Evolutionary conservation across 179 eudicot species (phyloP), one percentile per base, ranked within the genome.

Genomic region (Silene coronaria): DNA sequence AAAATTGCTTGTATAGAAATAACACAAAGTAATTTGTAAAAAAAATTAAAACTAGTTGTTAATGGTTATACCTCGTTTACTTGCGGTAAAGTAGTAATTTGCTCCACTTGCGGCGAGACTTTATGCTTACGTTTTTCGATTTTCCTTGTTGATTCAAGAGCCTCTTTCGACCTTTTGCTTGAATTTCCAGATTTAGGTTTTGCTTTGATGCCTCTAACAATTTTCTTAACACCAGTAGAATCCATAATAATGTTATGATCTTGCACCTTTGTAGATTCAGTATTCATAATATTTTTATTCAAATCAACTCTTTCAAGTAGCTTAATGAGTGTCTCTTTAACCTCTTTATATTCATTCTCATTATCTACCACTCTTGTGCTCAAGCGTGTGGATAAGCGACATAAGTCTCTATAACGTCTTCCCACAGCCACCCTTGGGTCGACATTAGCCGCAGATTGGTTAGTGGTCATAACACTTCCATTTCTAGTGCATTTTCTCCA

Each of bases 151-250:
- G 4, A 10, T 65, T 65, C 45, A 16, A 65, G 69, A 28, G 69
- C 69, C 0, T 22, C 11, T 28, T 65, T 65, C 4, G 69, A 46
- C 23, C 69, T 65, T 65, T 32, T 65, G 23, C 69, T 28, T 65
- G 69, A 65, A 6, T 65, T 65, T 65, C 45, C 69, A 28, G 45
- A 16, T 65, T 65, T 65, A 0, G 46, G 21, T 32, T 65, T 65
- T 32, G 8, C 46, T 22, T 65, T 65, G 23, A 65, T 28, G 12
- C 62, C 62, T 17, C 23, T 57, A 21, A 57, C 62, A n/a, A 19
- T 1, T 21, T 57, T 57, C 24, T 12, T 62, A 10, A 5, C 36
- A 24, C 69, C 32, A 30, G 69, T 65, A 38, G 45, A 38, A 38
- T 38, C 45, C 45, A 2, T 38, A 38, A 38, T 38, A 38, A 38